phyloP scores from a whole-genome alignment of 495 filamentous ascomycete genomes.

The Chaetomidium leptoderma region DNA sequence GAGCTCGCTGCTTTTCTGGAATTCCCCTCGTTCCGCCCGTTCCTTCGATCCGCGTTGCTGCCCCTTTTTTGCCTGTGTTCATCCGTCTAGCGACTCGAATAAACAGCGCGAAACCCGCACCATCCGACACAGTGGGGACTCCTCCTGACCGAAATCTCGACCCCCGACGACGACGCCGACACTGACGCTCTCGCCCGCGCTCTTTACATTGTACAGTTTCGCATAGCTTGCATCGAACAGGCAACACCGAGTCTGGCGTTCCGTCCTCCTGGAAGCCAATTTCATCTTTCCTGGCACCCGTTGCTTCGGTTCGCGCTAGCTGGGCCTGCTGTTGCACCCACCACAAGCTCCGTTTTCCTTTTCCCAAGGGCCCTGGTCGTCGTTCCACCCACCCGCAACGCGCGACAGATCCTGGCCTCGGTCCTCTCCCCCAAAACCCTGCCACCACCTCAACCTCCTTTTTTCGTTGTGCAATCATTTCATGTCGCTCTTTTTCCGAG shows the following conservation, averaged over 20 bases:
- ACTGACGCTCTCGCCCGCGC: not conserved
- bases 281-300: conserved; percentile 16
- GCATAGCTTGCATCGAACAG: conserved; percentile 2
- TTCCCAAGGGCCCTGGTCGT: conserved; percentile 8
- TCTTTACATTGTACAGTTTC: conserved; percentile 8
- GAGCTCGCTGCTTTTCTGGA: conserved; percentile 14
- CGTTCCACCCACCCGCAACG: conserved; percentile 25
- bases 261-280: conserved; percentile 14
- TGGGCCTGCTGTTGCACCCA: conserved; percentile 10
- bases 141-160: too few species aligned
- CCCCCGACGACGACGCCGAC: not conserved
- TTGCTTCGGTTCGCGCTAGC: conserved; percentile 25
- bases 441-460: conserved; percentile 18
- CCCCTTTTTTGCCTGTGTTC: conserved; percentile 11
- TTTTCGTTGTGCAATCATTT: conserved; percentile 32
- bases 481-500: conserved; percentile 33
- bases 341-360: conserved; percentile 15
- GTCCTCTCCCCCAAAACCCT: conserved; percentile 17
- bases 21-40: conserved; percentile 15
- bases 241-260: not conserved
- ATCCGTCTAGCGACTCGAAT: not conserved
- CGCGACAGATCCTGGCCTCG: conserved; percentile 18
- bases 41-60: conserved; percentile 9
- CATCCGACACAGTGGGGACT: not conserved
- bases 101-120: not conserved